A percentile compares a stretch with the other conserved stretches of the same genome.
Conservation (phyloP, 164 flowering plant genomes). For the Sedum album region DNA sequence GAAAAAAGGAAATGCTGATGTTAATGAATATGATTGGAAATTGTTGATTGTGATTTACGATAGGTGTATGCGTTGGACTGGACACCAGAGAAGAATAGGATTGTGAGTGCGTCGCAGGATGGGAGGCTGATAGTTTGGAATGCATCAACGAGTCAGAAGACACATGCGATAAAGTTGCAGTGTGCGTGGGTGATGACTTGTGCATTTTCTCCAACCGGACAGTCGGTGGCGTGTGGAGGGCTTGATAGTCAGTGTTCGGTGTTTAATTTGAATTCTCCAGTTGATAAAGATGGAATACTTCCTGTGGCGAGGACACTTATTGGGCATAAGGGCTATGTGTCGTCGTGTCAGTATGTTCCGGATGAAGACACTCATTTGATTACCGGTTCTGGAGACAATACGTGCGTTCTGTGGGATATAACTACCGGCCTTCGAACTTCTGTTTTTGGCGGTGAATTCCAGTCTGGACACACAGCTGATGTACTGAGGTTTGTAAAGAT, state of each 20-base stretch:
- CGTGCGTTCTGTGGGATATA: conserved; percentile 94
- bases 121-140: conserved; percentile 96
- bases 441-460: conserved; percentile 97
- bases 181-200: conserved; percentile 99
- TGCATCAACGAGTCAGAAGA: conserved; percentile 95
- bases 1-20: neutral
- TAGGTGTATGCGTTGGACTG: conserved; percentile 57
- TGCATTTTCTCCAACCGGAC: conserved; percentile 92
- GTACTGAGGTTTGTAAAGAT: conserved; percentile 56
- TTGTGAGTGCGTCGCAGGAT: conserved; percentile 97
- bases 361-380: conserved; percentile 81
- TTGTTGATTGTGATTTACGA: neutral
- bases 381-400: conserved; percentile 92
- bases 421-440: conserved; percentile 86
- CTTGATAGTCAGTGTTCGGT: conserved; percentile 92
- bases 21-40: neutral
- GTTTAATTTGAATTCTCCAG: conserved; percentile 74
- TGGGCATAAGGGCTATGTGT: conserved; percentile 94
- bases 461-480: conserved; percentile 90
- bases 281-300: conserved; percentile 70
- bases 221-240: conserved; percentile 94
- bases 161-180: conserved; percentile 90
- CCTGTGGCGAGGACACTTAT: conserved; percentile 65
- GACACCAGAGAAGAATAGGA: conserved; percentile 78
- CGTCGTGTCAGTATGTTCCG: conserved; percentile 89